phyloP scores from a whole-genome alignment of 2,329 filamentous ascomycete genomes.

The Cadophora luteo-olivacea region DNA sequence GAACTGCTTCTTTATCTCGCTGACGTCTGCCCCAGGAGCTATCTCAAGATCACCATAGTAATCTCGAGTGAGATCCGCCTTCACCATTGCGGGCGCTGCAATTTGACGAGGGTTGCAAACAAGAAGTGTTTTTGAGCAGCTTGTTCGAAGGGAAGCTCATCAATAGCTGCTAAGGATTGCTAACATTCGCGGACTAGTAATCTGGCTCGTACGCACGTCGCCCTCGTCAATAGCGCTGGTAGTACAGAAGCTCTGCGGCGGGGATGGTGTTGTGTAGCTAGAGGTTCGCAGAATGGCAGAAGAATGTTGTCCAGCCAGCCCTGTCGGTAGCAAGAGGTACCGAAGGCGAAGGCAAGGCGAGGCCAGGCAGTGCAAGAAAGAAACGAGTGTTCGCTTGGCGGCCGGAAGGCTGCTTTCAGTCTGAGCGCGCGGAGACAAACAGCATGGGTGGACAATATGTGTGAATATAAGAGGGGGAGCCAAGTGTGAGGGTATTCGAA shows the following conservation, averaged over 20 bases:
- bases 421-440: conserved; percentile 3
- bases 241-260: neutral
- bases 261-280: neutral
- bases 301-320: conserved; percentile 2
- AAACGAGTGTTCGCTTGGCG: conserved; percentile 6
- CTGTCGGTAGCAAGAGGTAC: conserved; percentile 11
- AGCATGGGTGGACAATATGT: neutral
- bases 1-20: conserved; percentile 74
- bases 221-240: conserved; percentile 15
- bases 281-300: neutral
- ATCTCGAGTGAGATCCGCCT: conserved; percentile 51
- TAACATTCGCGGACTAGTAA: neutral
- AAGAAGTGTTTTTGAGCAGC: neutral
- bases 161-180: conserved; percentile 7
- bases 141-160: conserved; percentile 8
- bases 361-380: neutral
- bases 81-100: conserved; percentile 41
- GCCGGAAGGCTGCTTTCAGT: neutral
- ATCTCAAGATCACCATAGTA: conserved; percentile 74
- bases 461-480: neutral
- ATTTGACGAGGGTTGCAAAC: neutral
- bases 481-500: conserved; percentile 8
- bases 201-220: neutral
- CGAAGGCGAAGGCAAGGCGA: neutral
- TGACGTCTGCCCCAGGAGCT: conserved; percentile 60